phyloP scores from a whole-genome alignment of 805 yeast genomes.

The Ogataea trehalophila region DNA sequence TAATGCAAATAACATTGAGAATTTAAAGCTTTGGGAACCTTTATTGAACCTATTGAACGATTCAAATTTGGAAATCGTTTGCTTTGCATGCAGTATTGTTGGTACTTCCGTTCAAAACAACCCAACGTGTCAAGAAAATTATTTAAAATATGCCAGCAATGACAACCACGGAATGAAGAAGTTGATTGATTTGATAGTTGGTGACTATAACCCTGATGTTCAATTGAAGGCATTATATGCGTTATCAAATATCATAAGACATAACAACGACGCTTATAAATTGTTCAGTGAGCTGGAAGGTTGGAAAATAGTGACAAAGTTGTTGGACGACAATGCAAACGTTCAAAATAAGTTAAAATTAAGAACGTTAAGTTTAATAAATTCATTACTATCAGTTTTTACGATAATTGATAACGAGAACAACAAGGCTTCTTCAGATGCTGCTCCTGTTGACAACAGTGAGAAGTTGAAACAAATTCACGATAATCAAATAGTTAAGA shows the following conservation, averaged over 20 bases:
- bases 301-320: conserved; percentile 45
- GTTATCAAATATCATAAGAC: conserved; percentile 65
- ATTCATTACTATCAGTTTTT: conserved; percentile 38
- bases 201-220: conserved; percentile 27
- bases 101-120: conserved; percentile 95
- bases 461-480: conserved; percentile 38
- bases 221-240: conserved; percentile 73
- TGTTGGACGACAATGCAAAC: conserved; percentile 9
- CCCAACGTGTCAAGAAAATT: conserved; percentile 64
- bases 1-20: conserved; percentile 89
- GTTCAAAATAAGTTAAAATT: conserved; percentile 39
- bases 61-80: conserved; percentile 41
- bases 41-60: conserved; percentile 44
- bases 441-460: conserved; percentile 34
- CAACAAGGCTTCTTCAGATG: conserved; percentile 26
- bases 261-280: conserved; percentile 51
- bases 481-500: conserved; percentile 29
- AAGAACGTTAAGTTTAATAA: conserved; percentile 44
- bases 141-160: conserved; percentile 42
- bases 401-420: no score
- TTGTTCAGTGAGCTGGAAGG: conserved; percentile 57
- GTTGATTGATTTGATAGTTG: conserved; percentile 35
- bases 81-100: conserved; percentile 64
- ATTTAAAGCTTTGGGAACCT: conserved; percentile 74
- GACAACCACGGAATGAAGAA: conserved; percentile 37